These are phyloP conservation scores for Raddia distichophylla DNA, from an alignment of 176 grass and related monocot species.

Conservation along the genomic window DNA sequence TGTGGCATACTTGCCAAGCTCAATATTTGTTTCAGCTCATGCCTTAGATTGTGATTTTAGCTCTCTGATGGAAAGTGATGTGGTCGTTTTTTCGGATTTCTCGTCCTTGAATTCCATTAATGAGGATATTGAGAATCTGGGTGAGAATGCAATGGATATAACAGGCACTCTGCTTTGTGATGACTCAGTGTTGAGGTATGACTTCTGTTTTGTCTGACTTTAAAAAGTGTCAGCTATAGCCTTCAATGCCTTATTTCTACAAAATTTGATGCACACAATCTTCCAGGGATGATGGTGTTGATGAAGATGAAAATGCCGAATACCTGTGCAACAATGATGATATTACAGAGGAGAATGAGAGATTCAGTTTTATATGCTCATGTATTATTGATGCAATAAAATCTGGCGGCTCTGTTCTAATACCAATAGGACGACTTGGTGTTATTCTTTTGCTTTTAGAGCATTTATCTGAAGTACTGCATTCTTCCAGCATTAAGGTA, in stretches of 20 bases:
- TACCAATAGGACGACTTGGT: conserved; percentile 65
- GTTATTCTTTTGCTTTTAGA: conserved; percentile 71
- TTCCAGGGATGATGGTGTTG: conserved; percentile 45
- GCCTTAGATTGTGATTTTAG: conserved; percentile 71
- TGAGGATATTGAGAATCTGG: conserved; percentile 45
- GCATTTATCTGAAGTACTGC: conserved; percentile 56
- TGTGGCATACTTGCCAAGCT: conserved; percentile 71
- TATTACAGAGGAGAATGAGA: conserved; percentile 72
- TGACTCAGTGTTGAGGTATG: conserved; percentile 45
- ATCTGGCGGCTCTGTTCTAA: conserved; percentile 83
- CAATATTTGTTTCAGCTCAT: conserved; percentile 74
- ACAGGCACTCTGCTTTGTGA: conserved; percentile 26
- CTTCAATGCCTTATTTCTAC: conserved; percentile 22
- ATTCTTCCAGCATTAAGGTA: conserved; percentile 69
- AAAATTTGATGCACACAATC: conserved; percentile 1
- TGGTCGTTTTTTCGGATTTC: conserved; percentile 86
- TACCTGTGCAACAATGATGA: conserved; percentile 67
- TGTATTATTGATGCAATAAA: conserved; percentile 71
- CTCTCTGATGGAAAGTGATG: conserved; percentile 67
- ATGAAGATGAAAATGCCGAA: conserved; percentile 42
- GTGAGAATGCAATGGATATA: conserved; percentile 37
- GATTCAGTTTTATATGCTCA: conserved; percentile 78
- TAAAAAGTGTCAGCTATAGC: not conserved
- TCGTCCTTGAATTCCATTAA: conserved; percentile 63
- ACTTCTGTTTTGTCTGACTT: conserved; percentile 19